Conservation (phyloP, 352 stramenopile species). For the Phytophthora constricta region DNA sequence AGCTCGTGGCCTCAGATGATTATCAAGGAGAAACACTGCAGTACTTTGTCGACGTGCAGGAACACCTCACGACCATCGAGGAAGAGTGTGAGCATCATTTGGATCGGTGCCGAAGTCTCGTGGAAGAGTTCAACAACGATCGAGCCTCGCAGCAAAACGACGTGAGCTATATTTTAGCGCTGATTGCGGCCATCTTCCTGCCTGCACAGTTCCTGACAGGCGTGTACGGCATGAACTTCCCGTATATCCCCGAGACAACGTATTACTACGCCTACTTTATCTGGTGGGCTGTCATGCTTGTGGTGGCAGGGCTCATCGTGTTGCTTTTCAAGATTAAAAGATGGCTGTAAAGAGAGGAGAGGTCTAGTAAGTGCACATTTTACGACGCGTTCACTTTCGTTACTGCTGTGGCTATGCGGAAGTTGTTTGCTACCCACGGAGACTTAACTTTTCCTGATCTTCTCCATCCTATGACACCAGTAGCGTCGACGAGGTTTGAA, state of each 20-base stretch:
- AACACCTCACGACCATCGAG: constrained; percentile 74
- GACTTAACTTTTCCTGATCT: no score
- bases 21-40: constrained; percentile 70
- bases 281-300: constrained; percentile 70
- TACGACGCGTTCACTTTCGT: no score
- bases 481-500: no score
- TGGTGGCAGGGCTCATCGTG: constrained; percentile 45
- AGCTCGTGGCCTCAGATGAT: constrained; percentile 67
- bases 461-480: no score
- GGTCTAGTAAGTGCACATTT: no score
- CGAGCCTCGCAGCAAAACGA: constrained; percentile 68
- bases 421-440: no score
- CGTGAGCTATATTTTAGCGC: constrained; percentile 75
- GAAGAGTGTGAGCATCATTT: constrained; percentile 81
- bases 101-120: constrained; percentile 59
- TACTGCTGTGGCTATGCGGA: no score
- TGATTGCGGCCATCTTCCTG: constrained; percentile 81
- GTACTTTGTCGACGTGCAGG: constrained; percentile 84
- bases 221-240: constrained; percentile 91
- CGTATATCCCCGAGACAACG: constrained; percentile 76
- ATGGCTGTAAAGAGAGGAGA: constrained; percentile 49
- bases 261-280: constrained; percentile 74
- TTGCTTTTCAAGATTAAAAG: constrained; percentile 72
- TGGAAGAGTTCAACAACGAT: constrained; percentile 74
- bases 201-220: constrained; percentile 85